Evolutionary conservation across 2,329 filamentous ascomycete species (phyloP).

Genomic region (Neurospora crassa): DNA sequence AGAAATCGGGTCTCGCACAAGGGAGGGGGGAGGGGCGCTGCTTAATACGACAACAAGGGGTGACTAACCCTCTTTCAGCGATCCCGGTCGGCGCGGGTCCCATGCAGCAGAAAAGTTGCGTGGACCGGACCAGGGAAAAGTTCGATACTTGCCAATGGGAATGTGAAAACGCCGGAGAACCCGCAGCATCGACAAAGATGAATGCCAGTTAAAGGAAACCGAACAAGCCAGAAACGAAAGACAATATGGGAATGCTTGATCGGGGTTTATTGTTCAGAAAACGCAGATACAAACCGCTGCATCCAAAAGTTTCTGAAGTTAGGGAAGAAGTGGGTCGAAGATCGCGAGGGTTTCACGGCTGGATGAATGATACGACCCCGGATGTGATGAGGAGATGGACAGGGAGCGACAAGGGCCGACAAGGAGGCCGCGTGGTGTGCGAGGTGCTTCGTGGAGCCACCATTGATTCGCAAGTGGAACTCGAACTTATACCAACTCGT

Average conservation of each 20-base stretch:
- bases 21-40: background rate
- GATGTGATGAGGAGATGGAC: constrained; percentile 7
- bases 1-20: background rate
- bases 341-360: constrained; percentile 6
- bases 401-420: background rate
- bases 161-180: background rate
- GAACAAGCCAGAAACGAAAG: background rate
- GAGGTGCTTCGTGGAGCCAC: constrained; percentile 9
- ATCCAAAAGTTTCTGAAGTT: constrained; percentile 9
- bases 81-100: background rate
- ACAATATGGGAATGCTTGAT: background rate
- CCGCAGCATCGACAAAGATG: background rate
- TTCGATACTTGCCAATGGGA: background rate
- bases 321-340: constrained; percentile 5
- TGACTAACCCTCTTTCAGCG: background rate
- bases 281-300: background rate
- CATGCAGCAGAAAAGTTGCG: background rate
- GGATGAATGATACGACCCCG: constrained; percentile 14
- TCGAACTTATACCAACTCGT: background rate
- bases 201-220: background rate
- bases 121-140: background rate
- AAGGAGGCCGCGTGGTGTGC: constrained; percentile 9
- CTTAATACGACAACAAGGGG: background rate
- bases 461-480: background rate
- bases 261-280: background rate